These are phyloP conservation scores for Penicillium digitatum DNA, from an alignment of 2,329 filamentous ascomycete species.

Conservation along the genomic window DNA sequence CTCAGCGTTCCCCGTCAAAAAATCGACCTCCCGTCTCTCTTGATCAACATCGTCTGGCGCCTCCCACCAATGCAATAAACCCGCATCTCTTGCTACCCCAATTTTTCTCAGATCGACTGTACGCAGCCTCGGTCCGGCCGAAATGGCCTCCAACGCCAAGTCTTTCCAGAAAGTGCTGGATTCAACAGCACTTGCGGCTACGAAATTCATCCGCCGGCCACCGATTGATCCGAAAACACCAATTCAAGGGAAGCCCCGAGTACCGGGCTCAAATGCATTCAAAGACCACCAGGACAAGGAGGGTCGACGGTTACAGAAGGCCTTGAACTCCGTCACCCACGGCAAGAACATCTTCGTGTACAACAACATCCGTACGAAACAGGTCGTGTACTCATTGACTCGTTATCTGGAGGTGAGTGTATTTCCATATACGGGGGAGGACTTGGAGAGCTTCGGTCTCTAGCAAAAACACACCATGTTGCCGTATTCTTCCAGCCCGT, in stretches of 20 bases:
- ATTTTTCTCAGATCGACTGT: constrained; percentile 8
- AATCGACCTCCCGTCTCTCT: constrained; percentile 29
- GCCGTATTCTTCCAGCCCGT: not conserved
- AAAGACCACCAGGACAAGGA: constrained; percentile 38
- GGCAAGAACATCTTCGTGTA: constrained; percentile 62
- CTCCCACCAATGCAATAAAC: constrained; percentile 22
- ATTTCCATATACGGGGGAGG: not conserved
- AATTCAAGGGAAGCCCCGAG: constrained; percentile 43
- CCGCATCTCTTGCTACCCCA: not conserved
- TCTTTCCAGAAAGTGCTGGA: constrained; percentile 38
- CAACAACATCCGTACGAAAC: constrained; percentile 58
- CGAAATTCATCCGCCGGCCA: constrained; percentile 36
- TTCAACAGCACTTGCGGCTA: constrained; percentile 39
- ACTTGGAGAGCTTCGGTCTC: not conserved
- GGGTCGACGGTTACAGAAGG: constrained; percentile 42
- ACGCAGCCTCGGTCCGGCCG: constrained; percentile 26
- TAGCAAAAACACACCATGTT: not conserved
- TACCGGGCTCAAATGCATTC: constrained; percentile 43
- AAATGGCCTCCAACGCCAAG: constrained; percentile 34
- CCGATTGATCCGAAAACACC: constrained; percentile 32
- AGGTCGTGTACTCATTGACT: constrained; percentile 61
- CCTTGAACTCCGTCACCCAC: constrained; percentile 47
- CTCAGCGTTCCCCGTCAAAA: constrained; percentile 31
- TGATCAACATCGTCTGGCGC: constrained; percentile 11
- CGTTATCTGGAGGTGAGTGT: constrained; percentile 52